Percentiles rank a stretch among this genome's conserved stretches.
Conservation (phyloP, 2,329 filamentous ascomycete genomes). For the Monilinia aucupariae region DNA sequence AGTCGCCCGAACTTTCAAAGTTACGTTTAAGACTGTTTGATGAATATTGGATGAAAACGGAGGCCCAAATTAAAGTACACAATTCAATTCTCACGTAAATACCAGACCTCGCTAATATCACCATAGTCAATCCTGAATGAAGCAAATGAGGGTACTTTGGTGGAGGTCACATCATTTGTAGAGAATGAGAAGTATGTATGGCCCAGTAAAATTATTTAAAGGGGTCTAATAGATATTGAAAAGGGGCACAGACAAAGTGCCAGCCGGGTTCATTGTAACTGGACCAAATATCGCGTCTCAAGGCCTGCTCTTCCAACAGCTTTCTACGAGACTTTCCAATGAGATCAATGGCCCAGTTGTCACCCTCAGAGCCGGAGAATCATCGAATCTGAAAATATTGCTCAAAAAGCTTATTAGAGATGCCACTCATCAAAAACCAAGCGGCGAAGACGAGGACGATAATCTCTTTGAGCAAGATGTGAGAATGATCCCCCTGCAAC, state of each 20-base stretch:
- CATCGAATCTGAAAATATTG: slow-evolving; percentile 65
- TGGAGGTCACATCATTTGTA: slow-evolving; percentile 54
- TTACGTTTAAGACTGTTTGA: slow-evolving; percentile 57
- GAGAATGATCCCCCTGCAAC: slow-evolving; percentile 27
- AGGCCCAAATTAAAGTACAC: slow-evolving; percentile 55
- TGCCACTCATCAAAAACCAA: slow-evolving; percentile 45
- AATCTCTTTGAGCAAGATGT: slow-evolving; percentile 45
- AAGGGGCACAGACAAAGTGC: slow-evolving; percentile 36
- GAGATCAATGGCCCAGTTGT: slow-evolving; percentile 53
- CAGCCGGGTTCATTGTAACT: slow-evolving; percentile 67
- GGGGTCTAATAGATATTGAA: slow-evolving; percentile 12
- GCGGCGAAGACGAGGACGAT: slow-evolving; percentile 49
- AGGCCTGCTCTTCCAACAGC: slow-evolving; percentile 65
- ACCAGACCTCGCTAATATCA: slow-evolving; percentile 31
- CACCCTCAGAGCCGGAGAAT: slow-evolving; percentile 62
- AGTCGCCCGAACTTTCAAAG: slow-evolving; percentile 44
- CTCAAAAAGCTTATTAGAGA: slow-evolving; percentile 70
- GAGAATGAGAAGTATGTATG: slow-evolving; percentile 14
- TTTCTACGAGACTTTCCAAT: slow-evolving; percentile 51
- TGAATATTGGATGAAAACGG: slow-evolving; percentile 58
- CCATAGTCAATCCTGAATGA: slow-evolving; percentile 50
- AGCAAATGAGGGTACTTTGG: slow-evolving; percentile 55
- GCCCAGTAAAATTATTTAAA: background rate
- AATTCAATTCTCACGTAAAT: background rate
- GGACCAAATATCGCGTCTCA: slow-evolving; percentile 75